These are phyloP conservation scores for Protea cynaroides DNA, from an alignment of 164 flowering plant species.

Conservation along the genomic window DNA sequence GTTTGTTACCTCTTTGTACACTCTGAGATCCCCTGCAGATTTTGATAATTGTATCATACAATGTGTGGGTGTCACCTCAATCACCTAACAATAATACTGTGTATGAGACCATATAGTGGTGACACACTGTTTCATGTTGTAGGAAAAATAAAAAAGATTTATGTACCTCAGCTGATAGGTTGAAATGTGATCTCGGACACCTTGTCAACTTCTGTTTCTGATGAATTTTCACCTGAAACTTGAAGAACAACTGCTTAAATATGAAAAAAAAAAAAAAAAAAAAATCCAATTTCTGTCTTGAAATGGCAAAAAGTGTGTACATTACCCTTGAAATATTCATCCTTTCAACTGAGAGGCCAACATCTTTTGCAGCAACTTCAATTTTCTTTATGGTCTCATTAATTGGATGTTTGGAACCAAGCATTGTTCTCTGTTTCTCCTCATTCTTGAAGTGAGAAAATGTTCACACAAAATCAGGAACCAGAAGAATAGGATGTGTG, in stretches of 20 bases:
- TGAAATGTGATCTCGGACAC: slow-evolving; percentile 34
- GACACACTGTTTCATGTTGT: background rate
- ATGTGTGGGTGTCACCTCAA: slow-evolving; percentile 63
- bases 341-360: slow-evolving; percentile 47
- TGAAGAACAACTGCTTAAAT: slow-evolving; percentile 1
- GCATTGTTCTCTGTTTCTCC: slow-evolving; percentile 39
- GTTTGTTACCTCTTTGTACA: slow-evolving; percentile 47
- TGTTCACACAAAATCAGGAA: background rate
- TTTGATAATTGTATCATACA: slow-evolving; percentile 72
- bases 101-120: slow-evolving; percentile 3
- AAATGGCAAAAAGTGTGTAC: background rate
- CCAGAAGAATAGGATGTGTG: background rate
- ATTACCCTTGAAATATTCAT: slow-evolving; percentile 54
- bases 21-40: slow-evolving; percentile 48
- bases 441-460: slow-evolving; percentile 33
- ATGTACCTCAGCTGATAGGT: slow-evolving; percentile 60
- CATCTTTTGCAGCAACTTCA: slow-evolving; percentile 68
- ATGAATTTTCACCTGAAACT: slow-evolving; percentile 44
- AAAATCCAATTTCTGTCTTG: no score
- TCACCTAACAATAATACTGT: slow-evolving; percentile 34
- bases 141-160: slow-evolving; percentile 1
- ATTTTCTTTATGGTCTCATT: slow-evolving; percentile 59
- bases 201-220: slow-evolving; percentile 31
- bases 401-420: slow-evolving; percentile 53
- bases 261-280: no score